Percentiles rank a stretch among this genome's conserved stretches.
These are phyloP conservation scores for Magnusiomyces suaveolens DNA, from an alignment of 1,139 yeast genomes.

Conservation along the genomic window DNA sequence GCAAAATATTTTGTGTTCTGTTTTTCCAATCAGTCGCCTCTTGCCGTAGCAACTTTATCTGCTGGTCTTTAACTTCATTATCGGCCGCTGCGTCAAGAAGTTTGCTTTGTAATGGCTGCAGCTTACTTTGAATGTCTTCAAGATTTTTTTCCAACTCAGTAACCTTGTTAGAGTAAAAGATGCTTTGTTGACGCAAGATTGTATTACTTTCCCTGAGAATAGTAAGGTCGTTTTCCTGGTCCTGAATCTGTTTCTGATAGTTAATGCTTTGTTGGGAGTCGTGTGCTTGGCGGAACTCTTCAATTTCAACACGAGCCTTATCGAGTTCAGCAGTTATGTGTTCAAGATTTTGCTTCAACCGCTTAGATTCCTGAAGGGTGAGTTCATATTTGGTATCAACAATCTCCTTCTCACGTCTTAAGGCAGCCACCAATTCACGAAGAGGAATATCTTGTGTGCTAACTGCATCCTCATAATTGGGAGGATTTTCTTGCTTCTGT, in stretches of 20 bases:
- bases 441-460: constrained; percentile 31
- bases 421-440: constrained; percentile 50
- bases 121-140: constrained; percentile 26
- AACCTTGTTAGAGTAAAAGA: constrained; percentile 28
- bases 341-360: constrained; percentile 35
- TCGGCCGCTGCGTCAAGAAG: constrained; percentile 34
- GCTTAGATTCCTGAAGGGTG: constrained; percentile 41
- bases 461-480: constrained; percentile 15
- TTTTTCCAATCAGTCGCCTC: constrained; percentile 47
- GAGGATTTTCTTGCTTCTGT: constrained; percentile 8
- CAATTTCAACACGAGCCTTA: constrained; percentile 28
- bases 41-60: constrained; percentile 33
- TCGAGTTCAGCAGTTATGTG: constrained; percentile 28
- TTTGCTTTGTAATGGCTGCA: constrained; percentile 33
- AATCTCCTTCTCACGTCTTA: constrained; percentile 71
- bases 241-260: constrained; percentile 47
- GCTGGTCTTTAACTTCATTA: constrained; percentile 37
- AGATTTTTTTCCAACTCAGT: constrained; percentile 32
- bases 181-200: constrained; percentile 52
- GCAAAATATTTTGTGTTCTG: constrained; percentile 41
- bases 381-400: constrained; percentile 51
- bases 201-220: constrained; percentile 66
- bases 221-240: constrained; percentile 59
- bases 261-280: constrained; percentile 35
- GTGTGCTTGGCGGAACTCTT: constrained; percentile 33